Conservation (phyloP, 768 basidiomycete genomes). For the Cystobasidium ongulense region DNA sequence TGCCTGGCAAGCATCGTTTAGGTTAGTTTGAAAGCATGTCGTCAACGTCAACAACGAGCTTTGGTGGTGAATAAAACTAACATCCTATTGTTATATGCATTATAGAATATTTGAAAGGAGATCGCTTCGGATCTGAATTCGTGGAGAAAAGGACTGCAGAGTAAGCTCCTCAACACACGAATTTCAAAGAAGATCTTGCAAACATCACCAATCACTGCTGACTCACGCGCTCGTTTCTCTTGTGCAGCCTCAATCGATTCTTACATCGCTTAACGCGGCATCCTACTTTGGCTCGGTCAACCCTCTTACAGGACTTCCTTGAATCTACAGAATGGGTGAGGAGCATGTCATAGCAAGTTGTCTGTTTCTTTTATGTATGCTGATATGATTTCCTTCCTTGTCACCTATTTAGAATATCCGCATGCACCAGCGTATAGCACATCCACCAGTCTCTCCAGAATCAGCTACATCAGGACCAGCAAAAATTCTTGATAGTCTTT, state of each 20-base stretch:
- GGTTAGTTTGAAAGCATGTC: conserved; percentile 67
- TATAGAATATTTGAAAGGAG: conserved; percentile 86
- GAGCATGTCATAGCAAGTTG: no score
- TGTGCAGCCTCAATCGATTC: conserved; percentile 75
- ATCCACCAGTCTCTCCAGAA: conserved; percentile 72
- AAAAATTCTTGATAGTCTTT: conserved; percentile 85
- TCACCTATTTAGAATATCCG: conserved; percentile 63
- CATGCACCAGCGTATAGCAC: conserved; percentile 92
- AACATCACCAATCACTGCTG: background rate
- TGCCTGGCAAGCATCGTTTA: conserved; percentile 92
- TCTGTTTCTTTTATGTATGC: no score
- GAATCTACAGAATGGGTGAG: conserved; percentile 96
- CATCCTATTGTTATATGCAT: background rate
- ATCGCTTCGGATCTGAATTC: conserved; percentile 93
- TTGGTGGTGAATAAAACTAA: background rate
- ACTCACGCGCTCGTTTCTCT: background rate
- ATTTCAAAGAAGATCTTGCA: background rate
- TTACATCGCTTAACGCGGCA: conserved; percentile 82
- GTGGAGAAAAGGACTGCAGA: conserved; percentile 71
- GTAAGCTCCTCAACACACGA: no score
- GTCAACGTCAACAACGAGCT: background rate
- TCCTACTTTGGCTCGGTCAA: conserved; percentile 83
- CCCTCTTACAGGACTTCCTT: conserved; percentile 85
- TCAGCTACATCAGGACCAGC: conserved; percentile 49
- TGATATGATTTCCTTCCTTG: background rate